Conservation (phyloP, 225 moss, liverwort and hornwort genomes). For the Pseudoscleropodium purum region DNA sequence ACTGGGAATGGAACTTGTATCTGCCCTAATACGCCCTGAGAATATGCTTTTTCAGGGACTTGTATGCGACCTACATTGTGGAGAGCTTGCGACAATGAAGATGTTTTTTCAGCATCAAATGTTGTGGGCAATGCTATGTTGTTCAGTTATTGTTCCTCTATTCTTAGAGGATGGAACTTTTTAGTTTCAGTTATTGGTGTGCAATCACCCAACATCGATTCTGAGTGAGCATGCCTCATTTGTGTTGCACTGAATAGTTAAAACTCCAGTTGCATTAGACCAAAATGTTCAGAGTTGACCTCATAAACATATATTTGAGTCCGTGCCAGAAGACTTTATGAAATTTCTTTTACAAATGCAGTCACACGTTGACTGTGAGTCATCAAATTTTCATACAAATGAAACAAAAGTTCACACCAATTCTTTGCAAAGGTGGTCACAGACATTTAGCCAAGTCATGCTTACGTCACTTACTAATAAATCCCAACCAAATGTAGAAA, state of each 20-base stretch:
- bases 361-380: neutral
- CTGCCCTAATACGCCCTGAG: neutral
- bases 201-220: neutral
- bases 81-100: slow-evolving; percentile 8
- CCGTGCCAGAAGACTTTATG: too few species aligned
- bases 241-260: neutral
- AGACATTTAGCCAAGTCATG: neutral
- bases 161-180: neutral
- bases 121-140: neutral
- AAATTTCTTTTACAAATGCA: neutral
- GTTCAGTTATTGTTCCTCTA: too few species aligned
- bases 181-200: neutral
- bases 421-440: neutral
- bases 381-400: neutral
- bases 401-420: neutral
- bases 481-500: too few species aligned
- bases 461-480: neutral
- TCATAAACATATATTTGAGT: neutral
- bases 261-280: neutral
- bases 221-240: neutral
- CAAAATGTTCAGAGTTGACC: neutral
- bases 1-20: neutral
- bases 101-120: neutral
- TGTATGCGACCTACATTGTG: slow-evolving; percentile 16
- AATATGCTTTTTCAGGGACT: neutral